Evolutionary conservation across 2,329 filamentous ascomycete species (phyloP).

Genomic region (Emmonsia crescens): DNA sequence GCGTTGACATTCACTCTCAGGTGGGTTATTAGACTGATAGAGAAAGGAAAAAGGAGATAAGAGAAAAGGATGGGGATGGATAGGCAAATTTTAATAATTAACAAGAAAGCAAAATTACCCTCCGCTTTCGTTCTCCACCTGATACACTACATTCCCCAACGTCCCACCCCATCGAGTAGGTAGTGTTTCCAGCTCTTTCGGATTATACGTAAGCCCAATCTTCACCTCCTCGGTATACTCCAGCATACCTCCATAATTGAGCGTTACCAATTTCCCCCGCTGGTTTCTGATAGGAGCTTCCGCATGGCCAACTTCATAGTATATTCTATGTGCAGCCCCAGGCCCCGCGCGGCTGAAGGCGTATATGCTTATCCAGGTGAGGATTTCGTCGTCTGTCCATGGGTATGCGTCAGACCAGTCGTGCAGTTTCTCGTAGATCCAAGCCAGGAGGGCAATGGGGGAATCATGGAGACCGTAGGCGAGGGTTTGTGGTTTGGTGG

Average conservation of each 20-base stretch:
- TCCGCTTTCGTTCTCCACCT: slow-evolving; percentile 35
- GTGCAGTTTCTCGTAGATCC: slow-evolving; percentile 72
- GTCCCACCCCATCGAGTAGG: slow-evolving; percentile 42
- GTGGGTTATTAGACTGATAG: not conserved
- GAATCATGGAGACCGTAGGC: slow-evolving; percentile 59
- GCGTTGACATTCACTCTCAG: not conserved
- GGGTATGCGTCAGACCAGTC: slow-evolving; percentile 63
- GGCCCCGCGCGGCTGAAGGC: slow-evolving; percentile 60
- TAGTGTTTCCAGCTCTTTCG: slow-evolving; percentile 39
- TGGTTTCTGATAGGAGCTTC: slow-evolving; percentile 10
- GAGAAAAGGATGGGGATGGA: not conserved
- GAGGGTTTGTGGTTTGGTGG: slow-evolving; percentile 61
- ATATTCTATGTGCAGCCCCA: slow-evolving; percentile 56
- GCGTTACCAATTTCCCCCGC: not conserved
- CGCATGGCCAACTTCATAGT: slow-evolving; percentile 54
- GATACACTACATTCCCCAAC: slow-evolving; percentile 42
- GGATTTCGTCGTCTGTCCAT: slow-evolving; percentile 66
- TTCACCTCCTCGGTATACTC: slow-evolving; percentile 40
- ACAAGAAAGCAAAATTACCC: slow-evolving; percentile 18
- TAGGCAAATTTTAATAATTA: not conserved
- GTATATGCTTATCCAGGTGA: slow-evolving; percentile 66
- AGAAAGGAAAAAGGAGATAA: not conserved
- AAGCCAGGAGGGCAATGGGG: slow-evolving; percentile 59
- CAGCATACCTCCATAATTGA: slow-evolving; percentile 18
- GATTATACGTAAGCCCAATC: slow-evolving; percentile 43